phyloP scores from a whole-genome alignment of 257 asterid species.

The Echium plantagineum region DNA sequence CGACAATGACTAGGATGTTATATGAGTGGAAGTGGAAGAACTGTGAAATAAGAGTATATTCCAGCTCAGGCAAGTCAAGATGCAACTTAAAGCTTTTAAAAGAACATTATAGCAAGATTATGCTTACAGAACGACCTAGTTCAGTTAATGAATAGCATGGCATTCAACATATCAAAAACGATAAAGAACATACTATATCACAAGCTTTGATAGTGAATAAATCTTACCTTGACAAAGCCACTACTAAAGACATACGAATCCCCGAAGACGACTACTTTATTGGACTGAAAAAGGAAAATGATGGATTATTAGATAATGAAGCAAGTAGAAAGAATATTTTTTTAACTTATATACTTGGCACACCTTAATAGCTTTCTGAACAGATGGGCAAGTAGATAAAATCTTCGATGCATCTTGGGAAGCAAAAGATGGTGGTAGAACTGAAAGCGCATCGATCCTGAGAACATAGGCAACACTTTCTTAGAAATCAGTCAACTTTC shows the following conservation, averaged over 20 bases:
- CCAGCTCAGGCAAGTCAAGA: not conserved
- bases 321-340: not conserved
- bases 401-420: conserved; percentile 78
- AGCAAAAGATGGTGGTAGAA: conserved; percentile 71
- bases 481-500: conserved; percentile 10
- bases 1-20: not conserved
- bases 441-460: conserved; percentile 89
- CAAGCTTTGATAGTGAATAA: conserved; percentile 1
- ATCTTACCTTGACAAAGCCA: conserved; percentile 68
- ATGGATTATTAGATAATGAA: conserved; percentile 6
- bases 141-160: not conserved
- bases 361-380: conserved; percentile 75
- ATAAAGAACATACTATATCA: not conserved
- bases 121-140: not conserved
- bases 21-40: not conserved
- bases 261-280: conserved; percentile 66
- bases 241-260: conserved; percentile 75
- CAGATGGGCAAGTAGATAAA: conserved; percentile 72
- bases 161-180: not conserved
- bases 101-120: not conserved
- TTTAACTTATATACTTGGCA: conserved; percentile 2
- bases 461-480: conserved; percentile 8
- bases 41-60: not conserved
- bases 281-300: conserved; percentile 42
- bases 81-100: not conserved